phyloP scores from a whole-genome alignment of 768 basidiomycete species.

The Suillus decipiens region DNA sequence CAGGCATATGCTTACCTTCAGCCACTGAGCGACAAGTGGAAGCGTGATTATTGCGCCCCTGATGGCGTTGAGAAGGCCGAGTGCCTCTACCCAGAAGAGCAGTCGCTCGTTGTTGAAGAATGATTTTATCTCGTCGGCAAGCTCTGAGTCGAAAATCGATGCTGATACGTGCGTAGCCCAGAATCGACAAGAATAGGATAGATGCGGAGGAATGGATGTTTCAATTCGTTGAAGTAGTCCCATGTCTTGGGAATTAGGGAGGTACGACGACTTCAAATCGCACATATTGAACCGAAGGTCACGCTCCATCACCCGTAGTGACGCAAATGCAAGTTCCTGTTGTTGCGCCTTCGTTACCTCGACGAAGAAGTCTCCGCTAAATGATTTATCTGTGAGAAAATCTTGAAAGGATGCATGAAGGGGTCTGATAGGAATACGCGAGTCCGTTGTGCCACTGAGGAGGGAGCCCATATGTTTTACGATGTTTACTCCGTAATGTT shows the following conservation, averaged over 20 bases:
- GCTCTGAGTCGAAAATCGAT: not conserved
- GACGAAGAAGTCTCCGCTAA: slow-evolving; percentile 18
- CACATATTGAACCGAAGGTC: slow-evolving; percentile 39
- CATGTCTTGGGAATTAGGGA: slow-evolving; percentile 22
- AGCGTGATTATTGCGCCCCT: not conserved
- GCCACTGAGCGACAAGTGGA: not conserved
- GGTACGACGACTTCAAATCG: slow-evolving; percentile 31
- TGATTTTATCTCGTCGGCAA: not conserved
- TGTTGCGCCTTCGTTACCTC: slow-evolving; percentile 1
- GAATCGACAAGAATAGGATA: too few species aligned
- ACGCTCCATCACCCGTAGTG: slow-evolving; percentile 25
- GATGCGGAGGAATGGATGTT: not conserved
- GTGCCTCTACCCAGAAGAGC: not conserved
- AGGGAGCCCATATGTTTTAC: not conserved
- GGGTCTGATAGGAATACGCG: not conserved
- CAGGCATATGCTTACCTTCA: not conserved
- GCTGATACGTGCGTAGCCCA: not conserved
- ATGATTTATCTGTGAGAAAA: slow-evolving; percentile 19
- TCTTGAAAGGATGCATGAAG: not conserved
- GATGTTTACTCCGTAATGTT: too few species aligned
- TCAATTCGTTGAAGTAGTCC: not conserved
- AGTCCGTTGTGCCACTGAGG: slow-evolving; percentile 4
- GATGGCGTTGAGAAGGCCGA: not conserved
- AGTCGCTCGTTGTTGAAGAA: not conserved
- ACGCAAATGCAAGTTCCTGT: slow-evolving; percentile 2